Conservation (phyloP, 1,139 yeast species). For the Yamadazyma atmosphaerica region DNA sequence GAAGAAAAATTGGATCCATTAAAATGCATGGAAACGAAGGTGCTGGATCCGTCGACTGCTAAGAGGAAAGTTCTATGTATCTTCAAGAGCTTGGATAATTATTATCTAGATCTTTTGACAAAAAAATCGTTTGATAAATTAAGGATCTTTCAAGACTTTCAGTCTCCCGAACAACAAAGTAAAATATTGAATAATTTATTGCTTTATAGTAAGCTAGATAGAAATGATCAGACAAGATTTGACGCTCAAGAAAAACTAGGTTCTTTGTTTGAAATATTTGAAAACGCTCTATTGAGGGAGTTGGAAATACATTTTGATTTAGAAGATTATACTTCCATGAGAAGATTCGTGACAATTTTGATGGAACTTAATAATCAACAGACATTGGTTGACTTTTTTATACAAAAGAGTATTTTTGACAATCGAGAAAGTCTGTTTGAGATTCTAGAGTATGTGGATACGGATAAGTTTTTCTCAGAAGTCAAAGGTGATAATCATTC, state of each 20-base stretch:
- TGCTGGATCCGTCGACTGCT: conserved; percentile 43
- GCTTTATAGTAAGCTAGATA: conserved; percentile 40
- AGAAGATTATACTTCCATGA: conserved; percentile 43
- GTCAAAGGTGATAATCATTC: conserved; percentile 15
- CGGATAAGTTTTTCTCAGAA: conserved; percentile 11
- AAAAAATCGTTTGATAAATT: conserved; percentile 49
- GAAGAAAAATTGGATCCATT: conserved; percentile 26
- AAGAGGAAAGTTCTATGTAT: conserved; percentile 43
- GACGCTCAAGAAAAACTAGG: conserved; percentile 48
- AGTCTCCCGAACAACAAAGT: conserved; percentile 52
- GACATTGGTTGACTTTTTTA: conserved; percentile 46
- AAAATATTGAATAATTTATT: conserved; percentile 41
- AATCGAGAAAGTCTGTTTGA: conserved; percentile 35
- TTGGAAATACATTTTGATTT: conserved; percentile 61
- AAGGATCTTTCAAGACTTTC: conserved; percentile 46
- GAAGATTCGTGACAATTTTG: conserved; percentile 36
- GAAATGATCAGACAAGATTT: conserved; percentile 31
- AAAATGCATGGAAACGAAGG: conserved; percentile 39
- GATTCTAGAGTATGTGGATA: conserved; percentile 19
- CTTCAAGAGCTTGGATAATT: conserved; percentile 41
- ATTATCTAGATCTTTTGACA: conserved; percentile 48
- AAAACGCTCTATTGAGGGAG: conserved; percentile 70
- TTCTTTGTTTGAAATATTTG: conserved; percentile 68
- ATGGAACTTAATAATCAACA: conserved; percentile 42
- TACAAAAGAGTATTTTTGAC: conserved; percentile 46